Percentiles rank a stretch among this genome's conserved stretches.
Conservation (phyloP, 2,329 filamentous ascomycete species). For the Penicillium freii region DNA sequence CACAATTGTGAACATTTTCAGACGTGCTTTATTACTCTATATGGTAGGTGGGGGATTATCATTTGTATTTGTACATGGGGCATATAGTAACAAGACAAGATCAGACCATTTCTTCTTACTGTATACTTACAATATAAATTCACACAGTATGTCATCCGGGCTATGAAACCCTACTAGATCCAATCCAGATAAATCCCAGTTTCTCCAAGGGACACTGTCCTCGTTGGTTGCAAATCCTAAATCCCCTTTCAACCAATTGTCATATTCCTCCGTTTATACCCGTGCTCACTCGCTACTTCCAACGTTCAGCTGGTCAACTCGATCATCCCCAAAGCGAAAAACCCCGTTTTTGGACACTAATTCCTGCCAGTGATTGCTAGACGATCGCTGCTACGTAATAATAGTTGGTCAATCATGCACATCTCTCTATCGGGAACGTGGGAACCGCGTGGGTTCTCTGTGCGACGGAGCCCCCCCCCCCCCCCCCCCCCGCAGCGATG, state of each 20-base stretch:
- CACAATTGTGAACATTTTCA: not conserved
- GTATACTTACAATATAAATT: not conserved
- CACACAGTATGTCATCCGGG: not conserved
- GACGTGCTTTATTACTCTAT: slow-evolving; percentile 15
- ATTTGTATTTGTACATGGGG: not conserved
- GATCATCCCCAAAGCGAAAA: not conserved
- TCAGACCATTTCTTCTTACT: not conserved
- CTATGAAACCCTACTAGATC: not conserved
- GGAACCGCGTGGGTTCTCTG: slow-evolving; percentile 16
- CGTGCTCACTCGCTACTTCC: slow-evolving; percentile 5
- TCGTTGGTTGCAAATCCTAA: slow-evolving; percentile 2
- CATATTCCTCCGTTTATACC: slow-evolving; percentile 7
- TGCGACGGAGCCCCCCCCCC: too few relatives aligned
- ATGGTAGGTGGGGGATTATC: slow-evolving; percentile 4
- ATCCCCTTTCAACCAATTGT: slow-evolving; percentile 1
- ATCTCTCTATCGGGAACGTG: slow-evolving; percentile 19
- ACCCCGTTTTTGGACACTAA: not conserved
- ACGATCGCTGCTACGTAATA: slow-evolving; percentile 15
- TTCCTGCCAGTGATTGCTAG: not conserved
- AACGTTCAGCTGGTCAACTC: not conserved
- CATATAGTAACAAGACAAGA: not conserved
- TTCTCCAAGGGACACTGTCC: not conserved
- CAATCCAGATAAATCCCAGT: not conserved
- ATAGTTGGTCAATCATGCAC: slow-evolving; percentile 14
- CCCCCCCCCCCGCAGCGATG: slow-evolving; percentile 12